phyloP scores from a whole-genome alignment of 148 eudicot genomes.

The Cornus kousa region DNA sequence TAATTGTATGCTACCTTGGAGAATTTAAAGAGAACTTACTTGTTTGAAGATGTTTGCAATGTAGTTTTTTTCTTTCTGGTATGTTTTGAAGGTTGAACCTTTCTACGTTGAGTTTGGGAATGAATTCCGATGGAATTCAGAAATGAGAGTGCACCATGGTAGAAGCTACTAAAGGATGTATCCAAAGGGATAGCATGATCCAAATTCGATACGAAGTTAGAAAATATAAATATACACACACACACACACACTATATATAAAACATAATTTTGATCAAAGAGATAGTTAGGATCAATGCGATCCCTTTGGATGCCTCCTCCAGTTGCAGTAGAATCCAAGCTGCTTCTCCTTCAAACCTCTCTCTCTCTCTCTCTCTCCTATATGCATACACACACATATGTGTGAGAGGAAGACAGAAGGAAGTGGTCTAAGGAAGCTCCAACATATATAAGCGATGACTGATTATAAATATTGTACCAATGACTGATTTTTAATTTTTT shows the following conservation, averaged over 20 bases:
- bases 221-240: not conserved
- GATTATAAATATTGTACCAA: slow-evolving; percentile 9
- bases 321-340: slow-evolving; percentile 34
- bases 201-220: slow-evolving; percentile 23
- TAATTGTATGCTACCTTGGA: not conserved
- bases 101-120: not conserved
- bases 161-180: slow-evolving; percentile 61
- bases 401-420: slow-evolving; percentile 15
- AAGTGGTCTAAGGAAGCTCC: slow-evolving; percentile 25
- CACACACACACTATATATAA: too few relatives aligned
- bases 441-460: slow-evolving; percentile 9
- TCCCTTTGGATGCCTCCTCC: slow-evolving; percentile 95
- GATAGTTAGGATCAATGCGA: slow-evolving; percentile 83
- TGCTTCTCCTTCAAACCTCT: not conserved
- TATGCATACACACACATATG: too few relatives aligned
- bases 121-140: not conserved
- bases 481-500: not conserved
- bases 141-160: not conserved
- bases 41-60: slow-evolving; percentile 8
- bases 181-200: slow-evolving; percentile 93
- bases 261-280: not conserved
- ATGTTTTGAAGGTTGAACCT: not conserved
- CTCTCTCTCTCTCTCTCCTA: slow-evolving; percentile 12
- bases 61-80: not conserved
- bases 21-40: slow-evolving; percentile 4